A percentile compares a stretch with the other conserved stretches of the same genome.
Conservation (phyloP, 108 stramenopile genomes). For the Cyclotella baltica region DNA sequence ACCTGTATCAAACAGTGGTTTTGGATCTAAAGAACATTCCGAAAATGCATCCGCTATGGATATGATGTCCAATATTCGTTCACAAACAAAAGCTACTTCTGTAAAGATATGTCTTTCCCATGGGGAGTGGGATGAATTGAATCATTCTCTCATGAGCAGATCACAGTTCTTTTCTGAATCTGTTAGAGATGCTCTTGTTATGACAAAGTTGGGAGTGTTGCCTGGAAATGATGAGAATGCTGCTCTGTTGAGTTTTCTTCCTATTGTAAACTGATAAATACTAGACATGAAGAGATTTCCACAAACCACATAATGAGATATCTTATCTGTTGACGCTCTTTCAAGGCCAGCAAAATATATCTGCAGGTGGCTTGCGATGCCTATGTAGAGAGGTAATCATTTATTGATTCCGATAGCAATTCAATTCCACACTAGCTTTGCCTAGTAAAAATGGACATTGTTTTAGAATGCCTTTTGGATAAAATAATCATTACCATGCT, state of each 20-base stretch:
- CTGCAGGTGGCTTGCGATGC: too few relatives aligned
- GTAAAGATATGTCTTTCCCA: slow-evolving; percentile 44
- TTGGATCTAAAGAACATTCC: not conserved
- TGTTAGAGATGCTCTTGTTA: slow-evolving; percentile 35
- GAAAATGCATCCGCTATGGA: not conserved
- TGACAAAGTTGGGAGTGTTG: slow-evolving; percentile 37
- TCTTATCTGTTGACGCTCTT: too few relatives aligned
- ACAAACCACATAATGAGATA: too few relatives aligned
- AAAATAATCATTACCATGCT: too few relatives aligned
- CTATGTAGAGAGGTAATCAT: too few relatives aligned
- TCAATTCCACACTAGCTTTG: too few relatives aligned
- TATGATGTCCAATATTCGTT: not conserved
- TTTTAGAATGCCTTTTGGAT: too few relatives aligned
- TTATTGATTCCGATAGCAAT: too few relatives aligned
- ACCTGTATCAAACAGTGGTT: slow-evolving; percentile 23
- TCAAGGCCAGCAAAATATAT: too few relatives aligned
- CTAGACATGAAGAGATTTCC: not conserved
- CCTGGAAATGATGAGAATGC: not conserved
- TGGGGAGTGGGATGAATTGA: slow-evolving; percentile 44
- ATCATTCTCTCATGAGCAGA: slow-evolving; percentile 18
- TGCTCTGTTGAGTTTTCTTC: slow-evolving; percentile 39
- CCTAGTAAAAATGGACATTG: too few relatives aligned
- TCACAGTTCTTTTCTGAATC: slow-evolving; percentile 45
- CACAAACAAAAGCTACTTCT: slow-evolving; percentile 39
- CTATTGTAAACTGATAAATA: slow-evolving; percentile 10